Percentiles rank a stretch among this genome's conserved stretches.
Evolutionary conservation across 2,329 filamentous ascomycete genomes (phyloP).

Genomic region (Arthrobotrys musiformis): DNA sequence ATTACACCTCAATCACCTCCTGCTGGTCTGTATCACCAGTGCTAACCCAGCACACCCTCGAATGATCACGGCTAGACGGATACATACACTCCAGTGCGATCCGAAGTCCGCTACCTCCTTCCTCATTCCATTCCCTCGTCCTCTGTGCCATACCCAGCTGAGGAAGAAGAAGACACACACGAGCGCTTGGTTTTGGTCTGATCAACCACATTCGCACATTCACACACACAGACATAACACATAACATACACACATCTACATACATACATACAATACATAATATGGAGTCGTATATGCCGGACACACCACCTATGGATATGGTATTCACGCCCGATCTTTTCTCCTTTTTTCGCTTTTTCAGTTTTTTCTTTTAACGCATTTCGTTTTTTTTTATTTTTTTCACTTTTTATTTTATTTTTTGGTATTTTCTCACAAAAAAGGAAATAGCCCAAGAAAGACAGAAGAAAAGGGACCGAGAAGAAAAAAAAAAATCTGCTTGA

Average conservation of each 20-base stretch:
- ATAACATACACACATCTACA: neutral
- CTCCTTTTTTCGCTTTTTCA: neutral
- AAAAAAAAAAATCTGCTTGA: neutral
- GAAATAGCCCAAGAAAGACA: neutral
- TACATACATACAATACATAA: neutral
- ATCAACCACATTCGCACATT: neutral
- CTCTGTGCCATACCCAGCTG: constrained; percentile 24
- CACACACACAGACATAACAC: neutral
- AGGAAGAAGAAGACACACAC: constrained; percentile 4
- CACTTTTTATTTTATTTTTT: too few relatives aligned
- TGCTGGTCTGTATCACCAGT: constrained; percentile 55
- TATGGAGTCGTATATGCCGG: constrained; percentile 51
- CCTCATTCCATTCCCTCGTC: constrained; percentile 72
- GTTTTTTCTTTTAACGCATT: neutral
- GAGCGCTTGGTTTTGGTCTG: constrained; percentile 1
- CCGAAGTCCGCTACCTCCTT: constrained; percentile 93
- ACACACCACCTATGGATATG: constrained; percentile 47
- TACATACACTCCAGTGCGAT: constrained; percentile 71
- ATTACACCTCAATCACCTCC: constrained; percentile 53
- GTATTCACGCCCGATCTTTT: constrained; percentile 30
- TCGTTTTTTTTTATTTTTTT: constrained; percentile 4
- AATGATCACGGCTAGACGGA: constrained; percentile 52
- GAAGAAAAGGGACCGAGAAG: neutral
- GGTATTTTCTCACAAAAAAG: neutral
- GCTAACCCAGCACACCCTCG: constrained; percentile 50